Evolutionary conservation across 306 rosid genomes (phyloP).

Genomic region (Cotoneaster glaucophyllus): DNA sequence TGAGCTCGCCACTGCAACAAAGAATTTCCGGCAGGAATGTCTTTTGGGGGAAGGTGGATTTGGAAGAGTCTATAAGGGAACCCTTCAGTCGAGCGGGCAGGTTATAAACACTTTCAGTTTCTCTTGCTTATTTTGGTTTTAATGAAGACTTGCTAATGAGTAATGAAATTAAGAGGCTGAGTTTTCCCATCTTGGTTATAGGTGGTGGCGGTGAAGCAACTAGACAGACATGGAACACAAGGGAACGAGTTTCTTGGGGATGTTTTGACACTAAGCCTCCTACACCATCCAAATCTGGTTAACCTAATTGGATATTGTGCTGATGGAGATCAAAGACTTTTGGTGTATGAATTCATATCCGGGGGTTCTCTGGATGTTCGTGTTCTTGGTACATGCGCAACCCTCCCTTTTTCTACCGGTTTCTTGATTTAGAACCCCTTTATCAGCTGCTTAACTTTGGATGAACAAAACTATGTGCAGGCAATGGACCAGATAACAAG

Average conservation of each 20-base stretch:
- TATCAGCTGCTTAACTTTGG: not conserved
- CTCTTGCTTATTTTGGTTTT: not conserved
- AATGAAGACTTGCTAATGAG: not conserved
- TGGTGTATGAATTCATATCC: slow-evolving; percentile 70
- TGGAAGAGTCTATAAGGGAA: slow-evolving; percentile 87
- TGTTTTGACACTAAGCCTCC: slow-evolving; percentile 53
- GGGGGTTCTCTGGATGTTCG: slow-evolving; percentile 52
- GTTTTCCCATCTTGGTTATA: slow-evolving; percentile 8
- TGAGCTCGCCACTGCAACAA: slow-evolving; percentile 82
- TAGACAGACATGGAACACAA: slow-evolving; percentile 68
- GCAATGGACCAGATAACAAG: slow-evolving; percentile 17
- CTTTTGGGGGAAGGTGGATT: slow-evolving; percentile 90
- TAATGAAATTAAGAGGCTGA: not conserved
- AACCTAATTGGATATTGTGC: slow-evolving; percentile 82
- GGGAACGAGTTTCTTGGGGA: slow-evolving; percentile 70
- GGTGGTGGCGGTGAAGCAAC: slow-evolving; percentile 97
- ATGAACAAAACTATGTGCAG: slow-evolving; percentile 28
- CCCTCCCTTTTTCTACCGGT: not conserved
- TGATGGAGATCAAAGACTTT: slow-evolving; percentile 90
- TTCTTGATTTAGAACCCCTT: not conserved
- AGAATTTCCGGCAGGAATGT: slow-evolving; percentile 77
- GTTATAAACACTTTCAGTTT: slow-evolving; percentile 19
- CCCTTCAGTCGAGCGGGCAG: slow-evolving; percentile 59
- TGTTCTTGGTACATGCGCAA: slow-evolving; percentile 51
- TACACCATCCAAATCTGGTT: slow-evolving; percentile 68